Base-by-base conservation (phyloP, 2,329 filamentous ascomycete species). In the Ceratocystis diversiconidia region DNA sequence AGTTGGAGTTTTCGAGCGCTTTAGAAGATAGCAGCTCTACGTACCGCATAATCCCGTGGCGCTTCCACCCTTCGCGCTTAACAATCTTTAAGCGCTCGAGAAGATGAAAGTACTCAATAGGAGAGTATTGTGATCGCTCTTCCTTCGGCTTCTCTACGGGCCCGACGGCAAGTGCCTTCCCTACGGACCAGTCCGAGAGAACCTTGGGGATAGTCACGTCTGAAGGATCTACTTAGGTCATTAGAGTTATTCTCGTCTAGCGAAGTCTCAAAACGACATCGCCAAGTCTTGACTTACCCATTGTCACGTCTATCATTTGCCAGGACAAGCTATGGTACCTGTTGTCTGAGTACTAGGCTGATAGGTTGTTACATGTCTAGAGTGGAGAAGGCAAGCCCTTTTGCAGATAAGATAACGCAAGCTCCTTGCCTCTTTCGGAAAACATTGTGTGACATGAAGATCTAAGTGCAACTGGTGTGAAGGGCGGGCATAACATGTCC, bases 21-120 rank as follows among this genome's bases (percentile, higher is more conserved):
- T 12, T 8, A 30, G 25, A 32, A 5, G 25, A 17, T 60, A n/a
- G 28, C 17, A 12, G 36, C 10, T 36, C 41, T 52, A 50, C 72
- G 50, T 73, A 84, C 83, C 79, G 76, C 1, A 77, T 70, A 70
- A 99, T 90, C 46, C 85, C 85, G 73, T 96, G 96, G 50, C 94
- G 85, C 66, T 89, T 85, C 94, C 94, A 99, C 70, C 94, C 94
- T 76, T 96, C 94, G 68, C 94, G 88, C 75, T 95, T 95, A 69
- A 89, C 96, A 7, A 92, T 96, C 82, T 99, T 99, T 66, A 99
- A 83, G 62, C 89, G 88, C 76, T 95, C 89, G 69, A 99, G 84
- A 68, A 96, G 81, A 78, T 99, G 94, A 76, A 99, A 95, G 79
- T 96, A 97, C 46, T 91, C 84, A 10, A 97, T 74, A 0, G 92